Conservation (phyloP, 768 basidiomycete genomes). For the Leccinum incarnatum region DNA sequence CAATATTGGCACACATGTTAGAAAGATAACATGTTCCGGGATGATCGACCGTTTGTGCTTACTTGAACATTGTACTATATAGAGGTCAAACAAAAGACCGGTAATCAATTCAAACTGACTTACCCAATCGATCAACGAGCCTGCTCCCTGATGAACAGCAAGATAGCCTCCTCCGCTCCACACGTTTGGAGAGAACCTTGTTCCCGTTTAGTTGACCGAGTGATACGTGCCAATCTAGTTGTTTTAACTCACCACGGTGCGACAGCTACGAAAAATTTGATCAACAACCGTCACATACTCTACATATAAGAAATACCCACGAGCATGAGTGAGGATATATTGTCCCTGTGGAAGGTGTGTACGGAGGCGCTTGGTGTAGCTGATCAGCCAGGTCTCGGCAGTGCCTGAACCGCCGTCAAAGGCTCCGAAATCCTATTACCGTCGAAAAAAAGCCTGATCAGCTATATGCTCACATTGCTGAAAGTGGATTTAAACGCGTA, state of each 20-base stretch:
- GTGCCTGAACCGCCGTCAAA: slow-evolving; percentile 36
- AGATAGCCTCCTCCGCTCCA: slow-evolving; percentile 38
- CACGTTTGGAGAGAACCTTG: slow-evolving; percentile 20
- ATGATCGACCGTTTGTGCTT: slow-evolving; percentile 6
- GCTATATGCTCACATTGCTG: not conserved
- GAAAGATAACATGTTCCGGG: not conserved
- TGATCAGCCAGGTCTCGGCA: slow-evolving; percentile 36
- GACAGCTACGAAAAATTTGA: slow-evolving; percentile 11
- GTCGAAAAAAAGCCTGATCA: not conserved
- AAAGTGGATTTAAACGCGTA: not conserved
- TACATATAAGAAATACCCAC: slow-evolving; percentile 20
- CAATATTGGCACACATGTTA: not conserved
- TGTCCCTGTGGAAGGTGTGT: slow-evolving; percentile 24
- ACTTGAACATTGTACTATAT: slow-evolving; percentile 40
- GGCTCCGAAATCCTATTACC: slow-evolving; percentile 32
- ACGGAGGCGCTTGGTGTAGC: slow-evolving; percentile 33
- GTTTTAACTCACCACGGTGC: slow-evolving; percentile 20
- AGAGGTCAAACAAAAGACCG: not conserved
- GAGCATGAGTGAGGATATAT: slow-evolving; percentile 29
- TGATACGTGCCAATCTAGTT: not conserved
- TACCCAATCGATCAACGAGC: slow-evolving; percentile 47
- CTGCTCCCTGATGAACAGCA: slow-evolving; percentile 36
- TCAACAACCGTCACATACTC: not conserved
- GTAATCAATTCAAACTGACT: not conserved
- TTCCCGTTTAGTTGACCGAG: not conserved